These are phyloP conservation scores for Wickerhamomyces sp. DNA, from an alignment of 1,139 yeast genomes.

Conservation along the genomic window DNA sequence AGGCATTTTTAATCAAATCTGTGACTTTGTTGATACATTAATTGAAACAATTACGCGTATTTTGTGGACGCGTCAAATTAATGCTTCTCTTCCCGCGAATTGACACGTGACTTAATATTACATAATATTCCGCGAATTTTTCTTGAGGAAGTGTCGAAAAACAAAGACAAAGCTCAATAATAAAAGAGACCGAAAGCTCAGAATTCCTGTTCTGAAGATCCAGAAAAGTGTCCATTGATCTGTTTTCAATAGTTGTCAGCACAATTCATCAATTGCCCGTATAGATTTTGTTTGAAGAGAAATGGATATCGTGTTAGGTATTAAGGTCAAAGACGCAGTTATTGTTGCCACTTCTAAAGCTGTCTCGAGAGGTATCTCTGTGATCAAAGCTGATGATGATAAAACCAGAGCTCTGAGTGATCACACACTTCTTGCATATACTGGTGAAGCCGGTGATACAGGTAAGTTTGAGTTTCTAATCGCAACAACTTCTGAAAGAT, in stretches of 20 bases:
- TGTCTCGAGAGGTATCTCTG: slow-evolving; percentile 88
- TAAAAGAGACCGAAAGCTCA: no score
- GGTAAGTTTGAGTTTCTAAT: no score
- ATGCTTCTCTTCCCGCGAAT: background rate
- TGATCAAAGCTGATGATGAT: slow-evolving; percentile 81
- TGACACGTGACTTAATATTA: background rate
- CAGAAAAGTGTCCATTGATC: no score
- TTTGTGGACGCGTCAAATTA: background rate
- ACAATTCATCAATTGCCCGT: background rate
- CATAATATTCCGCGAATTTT: background rate
- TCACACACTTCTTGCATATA: slow-evolving; percentile 79
- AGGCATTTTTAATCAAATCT: no score
- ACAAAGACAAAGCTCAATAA: background rate
- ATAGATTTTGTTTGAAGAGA: slow-evolving; percentile 4
- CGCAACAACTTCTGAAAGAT: no score
- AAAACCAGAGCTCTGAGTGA: slow-evolving; percentile 76
- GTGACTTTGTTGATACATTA: no score
- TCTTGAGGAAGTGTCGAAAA: background rate
- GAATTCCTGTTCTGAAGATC: no score
- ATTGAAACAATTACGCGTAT: slow-evolving; percentile 1
- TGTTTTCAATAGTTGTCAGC: no score
- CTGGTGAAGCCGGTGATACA: slow-evolving; percentile 97
- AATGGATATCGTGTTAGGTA: slow-evolving; percentile 91
- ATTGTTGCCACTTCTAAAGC: slow-evolving; percentile 91
- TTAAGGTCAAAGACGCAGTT: slow-evolving; percentile 75